Conservation (phyloP, 177 flowering plant species). For the Vitis hybrid region DNA sequence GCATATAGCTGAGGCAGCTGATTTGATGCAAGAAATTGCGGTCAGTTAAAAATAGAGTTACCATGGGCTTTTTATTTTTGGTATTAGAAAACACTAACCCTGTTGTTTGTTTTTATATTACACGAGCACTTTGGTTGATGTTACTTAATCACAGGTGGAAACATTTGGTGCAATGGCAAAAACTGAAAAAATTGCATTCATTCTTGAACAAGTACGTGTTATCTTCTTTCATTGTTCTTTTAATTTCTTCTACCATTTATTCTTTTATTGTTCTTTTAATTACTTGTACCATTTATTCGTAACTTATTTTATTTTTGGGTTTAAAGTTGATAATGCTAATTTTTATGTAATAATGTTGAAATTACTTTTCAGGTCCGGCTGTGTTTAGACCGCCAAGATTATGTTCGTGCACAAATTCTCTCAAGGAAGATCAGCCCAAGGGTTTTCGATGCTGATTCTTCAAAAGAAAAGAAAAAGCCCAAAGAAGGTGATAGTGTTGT, state of each 20-base stretch:
- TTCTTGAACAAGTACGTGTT: conserved; percentile 83
- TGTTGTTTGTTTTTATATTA: background rate
- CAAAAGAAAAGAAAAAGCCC: conserved; percentile 92
- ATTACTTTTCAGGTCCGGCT: conserved; percentile 69
- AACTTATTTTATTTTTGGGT: background rate
- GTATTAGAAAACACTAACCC: background rate
- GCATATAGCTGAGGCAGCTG: conserved; percentile 91
- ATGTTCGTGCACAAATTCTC: conserved; percentile 93
- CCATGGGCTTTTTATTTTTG: background rate
- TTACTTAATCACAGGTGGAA: conserved; percentile 66
- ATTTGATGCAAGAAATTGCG: conserved; percentile 98
- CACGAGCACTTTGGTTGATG: background rate
- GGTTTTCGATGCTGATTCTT: conserved; percentile 78
- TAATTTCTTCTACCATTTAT: background rate
- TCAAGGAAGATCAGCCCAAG: conserved; percentile 92
- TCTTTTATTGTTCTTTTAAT: background rate
- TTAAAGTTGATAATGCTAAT: background rate
- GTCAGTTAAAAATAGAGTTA: conserved; percentile 37
- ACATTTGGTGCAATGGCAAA: conserved; percentile 99
- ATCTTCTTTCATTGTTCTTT: background rate
- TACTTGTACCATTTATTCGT: background rate
- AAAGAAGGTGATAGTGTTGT: conserved; percentile 92
- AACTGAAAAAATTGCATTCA: conserved; percentile 95
- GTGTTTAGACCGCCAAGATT: conserved; percentile 92
- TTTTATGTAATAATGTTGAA: background rate